These are phyloP conservation scores for Lathyrus oleraceus DNA, from an alignment of 306 rosid species.

Conservation along the genomic window DNA sequence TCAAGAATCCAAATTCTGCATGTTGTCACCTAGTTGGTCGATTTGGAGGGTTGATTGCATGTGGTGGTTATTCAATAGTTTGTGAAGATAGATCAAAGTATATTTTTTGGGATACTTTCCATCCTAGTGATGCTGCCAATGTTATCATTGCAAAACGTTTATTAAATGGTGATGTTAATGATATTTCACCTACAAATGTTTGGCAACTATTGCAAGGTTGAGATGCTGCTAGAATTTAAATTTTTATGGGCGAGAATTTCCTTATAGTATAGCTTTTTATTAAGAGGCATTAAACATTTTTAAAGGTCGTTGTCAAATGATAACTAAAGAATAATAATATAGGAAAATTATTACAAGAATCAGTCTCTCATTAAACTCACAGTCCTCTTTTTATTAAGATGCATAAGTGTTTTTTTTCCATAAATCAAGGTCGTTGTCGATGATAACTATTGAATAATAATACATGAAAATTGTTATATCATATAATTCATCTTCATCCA, in stretches of 20 bases:
- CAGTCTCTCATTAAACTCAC: too few species aligned
- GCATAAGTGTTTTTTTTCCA: too few species aligned
- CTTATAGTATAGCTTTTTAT: too few species aligned
- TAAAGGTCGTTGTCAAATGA: too few species aligned
- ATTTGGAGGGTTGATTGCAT: slow-evolving; percentile 66
- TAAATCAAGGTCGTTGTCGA: too few species aligned
- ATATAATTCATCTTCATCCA: too few species aligned
- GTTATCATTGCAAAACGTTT: slow-evolving; percentile 50
- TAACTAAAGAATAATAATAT: too few species aligned
- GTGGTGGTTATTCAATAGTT: slow-evolving; percentile 51
- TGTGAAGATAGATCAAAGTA: slow-evolving; percentile 61
- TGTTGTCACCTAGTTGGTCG: slow-evolving; percentile 65
- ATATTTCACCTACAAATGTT: slow-evolving; percentile 59
- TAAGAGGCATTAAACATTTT: too few species aligned
- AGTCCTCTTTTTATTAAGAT: too few species aligned
- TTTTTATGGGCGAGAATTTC: neutral
- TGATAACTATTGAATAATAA: too few species aligned
- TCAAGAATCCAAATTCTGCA: slow-evolving; percentile 52
- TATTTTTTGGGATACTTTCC: slow-evolving; percentile 73
- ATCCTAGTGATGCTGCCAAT: slow-evolving; percentile 70
- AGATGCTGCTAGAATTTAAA: neutral
- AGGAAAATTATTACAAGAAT: too few species aligned
- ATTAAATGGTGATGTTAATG: slow-evolving; percentile 46
- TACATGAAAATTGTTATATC: too few species aligned
- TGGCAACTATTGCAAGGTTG: slow-evolving; percentile 44